A percentile compares a stretch with the other conserved stretches of the same genome.
Evolutionary conservation across 306 rosid species (phyloP).

Genomic region (Sphenostylis stenocarpa): DNA sequence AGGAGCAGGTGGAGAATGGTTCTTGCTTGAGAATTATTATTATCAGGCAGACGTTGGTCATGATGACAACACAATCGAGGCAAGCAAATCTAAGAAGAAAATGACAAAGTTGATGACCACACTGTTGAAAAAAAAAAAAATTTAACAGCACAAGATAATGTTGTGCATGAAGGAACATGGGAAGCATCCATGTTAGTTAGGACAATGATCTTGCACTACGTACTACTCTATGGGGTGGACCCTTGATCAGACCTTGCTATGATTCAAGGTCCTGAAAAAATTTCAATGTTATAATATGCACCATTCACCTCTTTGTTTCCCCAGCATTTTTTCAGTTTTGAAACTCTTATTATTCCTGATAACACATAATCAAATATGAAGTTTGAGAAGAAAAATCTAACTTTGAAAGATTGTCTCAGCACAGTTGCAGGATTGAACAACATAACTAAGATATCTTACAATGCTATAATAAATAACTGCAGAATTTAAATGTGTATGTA

Average conservation of each 20-base stretch:
- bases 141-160: neutral
- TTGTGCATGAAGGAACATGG: constrained; percentile 15
- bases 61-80: neutral
- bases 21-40: constrained; percentile 30
- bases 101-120: constrained; percentile 55
- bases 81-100: constrained; percentile 39
- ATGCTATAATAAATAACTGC: neutral
- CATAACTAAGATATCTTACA: neutral
- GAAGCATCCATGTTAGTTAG: constrained; percentile 20
- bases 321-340: neutral
- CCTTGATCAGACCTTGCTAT: neutral
- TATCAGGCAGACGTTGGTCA: constrained; percentile 17
- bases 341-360: neutral
- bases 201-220: neutral
- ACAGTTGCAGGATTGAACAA: neutral
- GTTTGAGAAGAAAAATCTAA: neutral
- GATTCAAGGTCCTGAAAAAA: neutral
- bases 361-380: neutral
- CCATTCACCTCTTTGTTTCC: neutral
- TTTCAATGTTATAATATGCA: neutral
- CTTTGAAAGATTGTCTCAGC: neutral
- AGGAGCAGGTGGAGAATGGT: constrained; percentile 52
- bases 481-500: neutral
- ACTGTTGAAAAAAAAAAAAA: constrained; percentile 12
- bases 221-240: neutral